These are phyloP conservation scores for Butyriboletus loyo DNA, from an alignment of 768 basidiomycete species.

Conservation along the genomic window DNA sequence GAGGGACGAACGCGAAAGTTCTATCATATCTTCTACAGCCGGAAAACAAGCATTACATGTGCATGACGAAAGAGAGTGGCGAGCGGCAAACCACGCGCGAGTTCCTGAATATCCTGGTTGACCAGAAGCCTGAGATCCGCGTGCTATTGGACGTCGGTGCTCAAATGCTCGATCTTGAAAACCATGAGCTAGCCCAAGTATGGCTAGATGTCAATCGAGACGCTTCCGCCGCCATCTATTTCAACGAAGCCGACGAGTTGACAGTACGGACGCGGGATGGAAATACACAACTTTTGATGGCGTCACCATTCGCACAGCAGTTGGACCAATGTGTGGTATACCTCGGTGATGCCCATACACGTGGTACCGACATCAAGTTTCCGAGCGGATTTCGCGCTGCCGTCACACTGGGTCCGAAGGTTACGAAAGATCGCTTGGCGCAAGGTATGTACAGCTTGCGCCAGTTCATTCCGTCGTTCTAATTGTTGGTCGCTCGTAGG, in stretches of 20 bases:
- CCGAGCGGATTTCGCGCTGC: conserved; percentile 34
- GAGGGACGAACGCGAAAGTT: conserved; percentile 45
- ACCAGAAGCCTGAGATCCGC: conserved; percentile 36
- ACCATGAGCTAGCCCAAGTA: conserved; percentile 35
- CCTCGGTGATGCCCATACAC: conserved; percentile 40
- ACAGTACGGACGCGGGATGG: conserved; percentile 32
- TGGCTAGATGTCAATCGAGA: conserved; percentile 38
- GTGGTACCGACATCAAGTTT: conserved; percentile 36
- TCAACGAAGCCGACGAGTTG: conserved; percentile 33
- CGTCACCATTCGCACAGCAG: conserved; percentile 34
- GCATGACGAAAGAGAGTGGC: conserved; percentile 7
- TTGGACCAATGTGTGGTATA: conserved; percentile 36
- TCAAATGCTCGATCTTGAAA: conserved; percentile 51
- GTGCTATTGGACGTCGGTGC: conserved; percentile 57
- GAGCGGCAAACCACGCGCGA: conserved; percentile 10
- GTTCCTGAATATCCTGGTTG: conserved; percentile 31
- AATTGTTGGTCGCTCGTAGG: conserved; percentile 30
- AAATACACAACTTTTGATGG: conserved; percentile 22
- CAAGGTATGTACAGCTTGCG: conserved; percentile 27
- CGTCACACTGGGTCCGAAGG: conserved; percentile 37
- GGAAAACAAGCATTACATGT: conserved; percentile 19
- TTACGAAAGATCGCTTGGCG: conserved; percentile 36
- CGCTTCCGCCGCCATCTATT: conserved; percentile 32
- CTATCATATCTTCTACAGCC: conserved; percentile 31
- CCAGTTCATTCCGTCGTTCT: not conserved